These are phyloP conservation scores for Otatea glauca DNA, from an alignment of 176 grass and related monocot species.

Conservation along the genomic window DNA sequence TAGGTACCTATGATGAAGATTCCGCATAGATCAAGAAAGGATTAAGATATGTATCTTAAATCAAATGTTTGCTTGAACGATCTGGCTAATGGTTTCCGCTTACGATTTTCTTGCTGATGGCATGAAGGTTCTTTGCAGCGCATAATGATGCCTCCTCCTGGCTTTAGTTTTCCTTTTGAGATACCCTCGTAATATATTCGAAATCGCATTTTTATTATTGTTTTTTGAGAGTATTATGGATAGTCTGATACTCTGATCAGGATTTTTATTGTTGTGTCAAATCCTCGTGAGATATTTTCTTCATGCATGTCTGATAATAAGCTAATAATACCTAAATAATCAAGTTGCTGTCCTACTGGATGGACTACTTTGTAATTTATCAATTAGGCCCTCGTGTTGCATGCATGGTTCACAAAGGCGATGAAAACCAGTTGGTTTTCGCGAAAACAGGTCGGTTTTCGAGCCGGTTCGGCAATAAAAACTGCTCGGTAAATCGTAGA, in stretches of 20 bases:
- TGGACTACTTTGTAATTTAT: not conserved
- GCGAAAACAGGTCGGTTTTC: too few species aligned
- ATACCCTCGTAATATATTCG: not conserved
- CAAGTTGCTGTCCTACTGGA: not conserved
- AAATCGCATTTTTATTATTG: not conserved
- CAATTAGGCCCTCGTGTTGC: constrained; percentile 19
- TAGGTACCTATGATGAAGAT: too few species aligned
- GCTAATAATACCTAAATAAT: not conserved
- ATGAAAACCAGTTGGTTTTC: too few species aligned
- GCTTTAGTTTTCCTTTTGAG: not conserved
- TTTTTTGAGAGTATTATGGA: not conserved
- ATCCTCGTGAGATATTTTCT: not conserved
- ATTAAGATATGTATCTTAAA: too few species aligned
- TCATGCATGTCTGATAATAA: not conserved
- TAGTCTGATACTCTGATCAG: not conserved
- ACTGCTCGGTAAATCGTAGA: too few species aligned
- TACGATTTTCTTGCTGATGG: too few species aligned
- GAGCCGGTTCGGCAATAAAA: too few species aligned
- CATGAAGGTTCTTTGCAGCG: not conserved
- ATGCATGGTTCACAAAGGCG: too few species aligned
- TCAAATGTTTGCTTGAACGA: too few species aligned
- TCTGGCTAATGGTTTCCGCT: too few species aligned
- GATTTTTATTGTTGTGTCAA: not conserved
- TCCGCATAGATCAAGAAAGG: too few species aligned
- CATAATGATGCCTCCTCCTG: not conserved